Evolutionary conservation across 495 filamentous ascomycete species (phyloP).

Genomic region (Penicillium cinerascens): DNA sequence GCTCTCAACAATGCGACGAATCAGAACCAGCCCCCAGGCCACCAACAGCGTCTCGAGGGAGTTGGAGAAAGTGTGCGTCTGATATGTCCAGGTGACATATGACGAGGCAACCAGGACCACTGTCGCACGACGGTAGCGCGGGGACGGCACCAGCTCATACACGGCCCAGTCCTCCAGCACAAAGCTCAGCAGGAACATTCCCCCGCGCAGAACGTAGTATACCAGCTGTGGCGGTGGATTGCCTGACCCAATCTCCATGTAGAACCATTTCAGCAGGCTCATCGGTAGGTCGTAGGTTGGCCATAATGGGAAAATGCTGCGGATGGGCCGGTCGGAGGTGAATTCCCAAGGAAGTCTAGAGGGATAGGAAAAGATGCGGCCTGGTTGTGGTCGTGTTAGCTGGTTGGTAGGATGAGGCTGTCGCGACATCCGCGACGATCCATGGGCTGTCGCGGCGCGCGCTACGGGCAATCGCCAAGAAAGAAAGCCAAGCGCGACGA

Average conservation of each 20-base stretch:
- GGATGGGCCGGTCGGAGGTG: slow-evolving; percentile 76
- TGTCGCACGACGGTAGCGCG: slow-evolving; percentile 66
- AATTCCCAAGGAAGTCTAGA: slow-evolving; percentile 93
- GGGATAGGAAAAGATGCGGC: slow-evolving; percentile 84
- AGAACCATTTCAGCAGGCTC: slow-evolving; percentile 84
- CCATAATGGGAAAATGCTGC: slow-evolving; percentile 96
- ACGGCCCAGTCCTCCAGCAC: slow-evolving; percentile 97
- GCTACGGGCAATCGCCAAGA: not conserved
- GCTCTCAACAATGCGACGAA: slow-evolving; percentile 74
- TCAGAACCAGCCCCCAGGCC: slow-evolving; percentile 84
- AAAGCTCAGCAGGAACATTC: slow-evolving; percentile 93
- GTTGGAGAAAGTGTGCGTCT: slow-evolving; percentile 98
- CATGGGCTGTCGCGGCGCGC: slow-evolving; percentile 6
- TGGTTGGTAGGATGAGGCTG: not conserved
- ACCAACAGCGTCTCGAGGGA: slow-evolving; percentile 91
- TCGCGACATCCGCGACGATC: not conserved
- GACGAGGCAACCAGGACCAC: slow-evolving; percentile 84
- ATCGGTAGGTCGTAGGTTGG: slow-evolving; percentile 88
- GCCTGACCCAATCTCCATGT: slow-evolving; percentile 55
- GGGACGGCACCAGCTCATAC: slow-evolving; percentile 78
- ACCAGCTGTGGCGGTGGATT: slow-evolving; percentile 65
- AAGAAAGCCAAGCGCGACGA: not conserved
- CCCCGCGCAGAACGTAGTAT: slow-evolving; percentile 79
- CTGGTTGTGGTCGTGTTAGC: slow-evolving; percentile 42
- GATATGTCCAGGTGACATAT: slow-evolving; percentile 98